Conservation (phyloP, 1,284 basidiomycete genomes). For the Cutaneotrichosporon dermatis region DNA sequence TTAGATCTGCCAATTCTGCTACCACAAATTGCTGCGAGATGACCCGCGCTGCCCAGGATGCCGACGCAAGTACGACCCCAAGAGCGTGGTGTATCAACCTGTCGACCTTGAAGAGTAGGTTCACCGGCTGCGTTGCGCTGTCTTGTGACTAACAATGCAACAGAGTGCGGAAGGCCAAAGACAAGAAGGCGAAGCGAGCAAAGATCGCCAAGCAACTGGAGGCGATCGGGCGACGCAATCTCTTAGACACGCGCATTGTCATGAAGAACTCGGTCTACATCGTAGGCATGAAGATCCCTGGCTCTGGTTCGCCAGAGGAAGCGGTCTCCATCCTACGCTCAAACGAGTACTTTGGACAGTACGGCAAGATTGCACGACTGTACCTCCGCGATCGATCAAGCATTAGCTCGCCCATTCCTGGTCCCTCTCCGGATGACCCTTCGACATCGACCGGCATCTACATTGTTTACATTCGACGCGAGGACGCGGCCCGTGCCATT, state of each 20-base stretch:
- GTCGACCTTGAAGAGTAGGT: constrained; percentile 93
- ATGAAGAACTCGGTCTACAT: constrained; percentile 97
- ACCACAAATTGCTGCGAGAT: constrained; percentile 96
- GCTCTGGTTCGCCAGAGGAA: constrained; percentile 72
- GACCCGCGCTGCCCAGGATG: constrained; percentile 98
- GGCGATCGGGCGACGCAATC: constrained; percentile 74
- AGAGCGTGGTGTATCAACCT: constrained; percentile 90
- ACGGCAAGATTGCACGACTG: constrained; percentile 96
- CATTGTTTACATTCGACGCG: constrained; percentile 90
- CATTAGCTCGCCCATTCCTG: constrained; percentile 50
- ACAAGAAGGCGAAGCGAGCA: constrained; percentile 93
- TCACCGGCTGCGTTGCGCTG: too few relatives aligned
- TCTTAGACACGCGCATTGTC: constrained; percentile 91
- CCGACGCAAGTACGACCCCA: constrained; percentile 86
- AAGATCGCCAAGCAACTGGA: constrained; percentile 96
- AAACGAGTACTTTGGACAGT: constrained; percentile 96
- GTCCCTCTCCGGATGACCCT: constrained; percentile 48
- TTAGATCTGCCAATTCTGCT: constrained; percentile 98
- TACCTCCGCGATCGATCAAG: constrained; percentile 80
- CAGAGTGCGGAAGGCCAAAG: constrained; percentile 90
- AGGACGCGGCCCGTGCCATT: constrained; percentile 92
- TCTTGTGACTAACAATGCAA: constrained; percentile 6
- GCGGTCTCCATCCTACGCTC: constrained; percentile 90
- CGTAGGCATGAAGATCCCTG: constrained; percentile 79
- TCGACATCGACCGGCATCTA: constrained; percentile 75